These are phyloP conservation scores for Botrytis cinerea DNA, from an alignment of 2,329 filamentous ascomycete species.

Conservation along the genomic window DNA sequence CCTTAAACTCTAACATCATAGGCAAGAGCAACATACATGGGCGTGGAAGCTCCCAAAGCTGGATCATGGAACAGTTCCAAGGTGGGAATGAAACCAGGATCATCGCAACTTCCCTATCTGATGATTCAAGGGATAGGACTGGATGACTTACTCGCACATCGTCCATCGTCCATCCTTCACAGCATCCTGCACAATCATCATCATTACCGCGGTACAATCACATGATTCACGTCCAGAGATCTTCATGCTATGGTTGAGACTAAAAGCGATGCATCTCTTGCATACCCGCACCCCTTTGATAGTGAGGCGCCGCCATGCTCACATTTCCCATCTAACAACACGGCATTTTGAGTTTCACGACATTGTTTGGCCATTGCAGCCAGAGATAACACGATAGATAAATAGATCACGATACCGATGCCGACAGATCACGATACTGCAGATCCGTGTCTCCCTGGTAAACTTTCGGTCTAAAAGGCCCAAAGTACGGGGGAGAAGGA, in stretches of 20 bases:
- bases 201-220: neutral
- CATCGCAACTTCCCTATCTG: conserved; percentile 1
- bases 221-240: neutral
- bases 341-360: conserved; percentile 4
- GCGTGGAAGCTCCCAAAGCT: neutral
- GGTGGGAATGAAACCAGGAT: neutral
- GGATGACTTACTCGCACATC: neutral
- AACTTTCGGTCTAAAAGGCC: neutral
- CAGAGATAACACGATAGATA: conserved; percentile 7
- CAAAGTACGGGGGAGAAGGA: conserved; percentile 10
- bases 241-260: neutral
- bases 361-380: neutral
- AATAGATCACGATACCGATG: conserved; percentile 4
- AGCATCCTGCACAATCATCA: neutral
- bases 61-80: neutral
- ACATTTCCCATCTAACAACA: neutral
- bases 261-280: neutral
- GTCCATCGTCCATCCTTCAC: neutral
- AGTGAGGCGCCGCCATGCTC: neutral
- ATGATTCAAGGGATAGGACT: neutral
- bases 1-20: neutral
- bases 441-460: neutral
- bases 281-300: neutral
- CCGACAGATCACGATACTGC: neutral
- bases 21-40: neutral